These are phyloP conservation scores for Torulaspora franciscae DNA, from an alignment of 805 yeast genomes.

Conservation along the genomic window DNA sequence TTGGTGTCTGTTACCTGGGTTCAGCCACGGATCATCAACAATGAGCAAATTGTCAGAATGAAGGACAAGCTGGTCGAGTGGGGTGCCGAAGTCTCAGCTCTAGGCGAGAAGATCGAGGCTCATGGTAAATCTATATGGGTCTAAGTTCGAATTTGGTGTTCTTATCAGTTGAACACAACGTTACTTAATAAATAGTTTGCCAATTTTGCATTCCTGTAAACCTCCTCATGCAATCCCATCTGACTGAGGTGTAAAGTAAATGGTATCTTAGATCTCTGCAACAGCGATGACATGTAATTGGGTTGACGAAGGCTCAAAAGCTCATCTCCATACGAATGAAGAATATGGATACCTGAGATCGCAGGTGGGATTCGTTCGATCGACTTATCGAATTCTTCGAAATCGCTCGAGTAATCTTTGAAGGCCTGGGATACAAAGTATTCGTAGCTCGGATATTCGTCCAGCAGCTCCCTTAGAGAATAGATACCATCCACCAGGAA, in stretches of 20 bases:
- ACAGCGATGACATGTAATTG: constrained; percentile 35
- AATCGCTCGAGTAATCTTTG: constrained; percentile 23
- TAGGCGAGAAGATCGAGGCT: constrained; percentile 56
- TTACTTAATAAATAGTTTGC: constrained; percentile 30
- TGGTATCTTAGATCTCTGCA: constrained; percentile 24
- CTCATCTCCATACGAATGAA: constrained; percentile 68
- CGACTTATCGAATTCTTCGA: constrained; percentile 21
- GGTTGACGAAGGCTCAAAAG: constrained; percentile 53
- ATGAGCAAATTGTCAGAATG: constrained; percentile 73
- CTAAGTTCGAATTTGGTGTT: constrained; percentile 15
- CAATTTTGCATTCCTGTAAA: constrained; percentile 43
- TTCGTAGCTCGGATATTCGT: constrained; percentile 58
- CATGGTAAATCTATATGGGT: constrained; percentile 67
- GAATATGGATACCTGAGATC: constrained; percentile 34
- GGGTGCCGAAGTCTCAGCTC: constrained; percentile 66
- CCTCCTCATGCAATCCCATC: constrained; percentile 64
- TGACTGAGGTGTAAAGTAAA: constrained; percentile 32
- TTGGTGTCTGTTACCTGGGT: constrained; percentile 85
- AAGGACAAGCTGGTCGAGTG: constrained; percentile 67
- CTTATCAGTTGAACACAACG: constrained; percentile 8
- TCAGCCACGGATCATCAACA: constrained; percentile 89
- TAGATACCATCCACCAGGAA: constrained; percentile 67
- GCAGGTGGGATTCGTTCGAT: constrained; percentile 12
- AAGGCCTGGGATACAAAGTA: constrained; percentile 60
- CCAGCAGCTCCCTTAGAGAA: constrained; percentile 45